Evolutionary conservation across 306 rosid genomes (phyloP), one percentile per base, ranked within the genome.

Genomic region (Herpetospermum pedunculosum): DNA sequence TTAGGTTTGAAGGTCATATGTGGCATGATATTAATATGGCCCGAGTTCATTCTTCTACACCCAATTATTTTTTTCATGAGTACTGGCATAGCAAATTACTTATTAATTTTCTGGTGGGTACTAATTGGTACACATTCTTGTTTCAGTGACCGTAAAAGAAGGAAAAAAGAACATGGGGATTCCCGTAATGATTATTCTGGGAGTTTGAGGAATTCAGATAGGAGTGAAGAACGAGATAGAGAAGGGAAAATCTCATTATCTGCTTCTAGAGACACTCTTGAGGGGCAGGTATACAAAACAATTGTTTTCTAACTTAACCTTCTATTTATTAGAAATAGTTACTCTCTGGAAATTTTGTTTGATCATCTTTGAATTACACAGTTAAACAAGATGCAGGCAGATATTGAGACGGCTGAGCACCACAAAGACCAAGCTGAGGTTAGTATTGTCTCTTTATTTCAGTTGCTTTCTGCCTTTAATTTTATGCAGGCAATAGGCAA

Each of bases 171-270:
- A 60, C 87, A 72, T 37, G 35, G 79, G 44, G 87, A 84, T 78
- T 80, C 85, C 62, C 86, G 77, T 74, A 85, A 81, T 80, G 97
- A 87, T 80, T 75, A 80, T 76, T 85, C 97, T 84, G 95, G 85
- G 80, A 85, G 84, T 76, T 79, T 86, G 81, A 87, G 82, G 79
- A 75, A 72, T 75, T 80, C 87, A 47, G 88, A 83, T 62, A 85
- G 85, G 76, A 75, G 79, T 79, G 89, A 81, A 65, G 88, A 87
- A 72, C 86, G 28, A 73, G 80, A 68, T 78, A 85, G 70, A 84
- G 91, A 85, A 55, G 90, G 80, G 78, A 87, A 90, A 50, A 10
- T 79, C 64, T 46, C 77, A 63, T 77, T 87, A 65, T 72, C 81
- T 76, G 78, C 79, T 79, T 79, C 95, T 55, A 88, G 84, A 72